A percentile compares a stretch with the other conserved stretches of the same genome.
These are phyloP conservation scores for Marchantia paleacea DNA, from an alignment of 225 moss, liverwort and hornwort genomes.

Conservation along the genomic window DNA sequence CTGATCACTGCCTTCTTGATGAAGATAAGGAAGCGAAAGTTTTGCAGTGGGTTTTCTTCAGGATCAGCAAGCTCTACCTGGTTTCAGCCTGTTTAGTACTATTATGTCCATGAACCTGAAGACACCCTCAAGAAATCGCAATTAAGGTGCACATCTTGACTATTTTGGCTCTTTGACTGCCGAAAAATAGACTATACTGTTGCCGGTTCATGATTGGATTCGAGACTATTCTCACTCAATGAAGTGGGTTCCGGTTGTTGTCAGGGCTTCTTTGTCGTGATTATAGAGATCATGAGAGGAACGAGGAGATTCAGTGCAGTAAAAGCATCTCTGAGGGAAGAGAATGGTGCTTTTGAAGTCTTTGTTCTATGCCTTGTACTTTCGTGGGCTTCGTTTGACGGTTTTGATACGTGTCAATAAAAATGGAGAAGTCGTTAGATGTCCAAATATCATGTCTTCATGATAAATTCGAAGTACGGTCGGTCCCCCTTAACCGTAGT, in stretches of 20 bases:
- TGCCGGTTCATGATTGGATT: background rate
- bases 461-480: no score
- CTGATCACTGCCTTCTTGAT: background rate
- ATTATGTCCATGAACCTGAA: background rate
- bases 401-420: no score
- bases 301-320: background rate
- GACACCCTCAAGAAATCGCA: background rate
- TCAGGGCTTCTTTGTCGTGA: background rate
- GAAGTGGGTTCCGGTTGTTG: background rate
- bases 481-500: no score
- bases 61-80: background rate
- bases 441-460: no score
- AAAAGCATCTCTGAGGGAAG: no score
- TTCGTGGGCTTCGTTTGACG: no score
- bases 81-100: background rate
- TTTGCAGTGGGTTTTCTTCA: constrained; percentile 13
- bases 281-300: background rate
- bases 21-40: constrained; percentile 8
- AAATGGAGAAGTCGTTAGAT: no score
- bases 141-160: background rate
- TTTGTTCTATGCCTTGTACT: no score
- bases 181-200: background rate
- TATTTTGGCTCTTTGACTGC: background rate
- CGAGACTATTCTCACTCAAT: no score
- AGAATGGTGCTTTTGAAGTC: background rate